phyloP scores from a whole-genome alignment of 495 filamentous ascomycete species.

The Corynascus novoguineensis region DNA sequence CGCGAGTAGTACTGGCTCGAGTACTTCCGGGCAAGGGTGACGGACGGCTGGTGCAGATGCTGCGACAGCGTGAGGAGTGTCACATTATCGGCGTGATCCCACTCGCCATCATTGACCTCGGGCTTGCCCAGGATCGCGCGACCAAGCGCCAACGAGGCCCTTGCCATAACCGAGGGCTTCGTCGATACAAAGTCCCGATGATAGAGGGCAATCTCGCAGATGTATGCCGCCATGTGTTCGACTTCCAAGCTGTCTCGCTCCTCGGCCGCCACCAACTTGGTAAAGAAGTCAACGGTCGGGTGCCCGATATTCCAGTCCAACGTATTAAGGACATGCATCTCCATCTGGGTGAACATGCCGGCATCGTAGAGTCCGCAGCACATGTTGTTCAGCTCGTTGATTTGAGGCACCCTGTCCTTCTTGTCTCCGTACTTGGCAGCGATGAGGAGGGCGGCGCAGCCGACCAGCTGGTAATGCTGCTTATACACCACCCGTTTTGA shows the following conservation, averaged over 20 bases:
- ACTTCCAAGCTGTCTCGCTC: conserved; percentile 78
- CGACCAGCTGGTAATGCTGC: conserved; percentile 96
- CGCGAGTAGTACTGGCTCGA: conserved; percentile 71
- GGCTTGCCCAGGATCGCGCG: conserved; percentile 77
- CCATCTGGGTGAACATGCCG: conserved; percentile 99
- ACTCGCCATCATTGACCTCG: conserved; percentile 67
- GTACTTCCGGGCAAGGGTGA: conserved; percentile 83
- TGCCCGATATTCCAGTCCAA: conserved; percentile 93
- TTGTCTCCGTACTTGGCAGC: conserved; percentile 98
- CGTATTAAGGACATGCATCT: conserved; percentile 99
- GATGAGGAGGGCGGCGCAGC: conserved; percentile 92
- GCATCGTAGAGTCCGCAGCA: conserved; percentile 98
- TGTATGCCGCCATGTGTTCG: conserved; percentile 89
- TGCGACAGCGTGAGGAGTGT: conserved; percentile 79
- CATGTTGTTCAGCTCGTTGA: conserved; percentile 96
- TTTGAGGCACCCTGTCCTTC: conserved; percentile 93
- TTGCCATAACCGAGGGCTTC: conserved; percentile 82
- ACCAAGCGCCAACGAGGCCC: conserved; percentile 78
- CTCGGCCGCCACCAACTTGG: conserved; percentile 64
- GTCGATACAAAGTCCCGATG: conserved; percentile 93
- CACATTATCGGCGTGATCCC: conserved; percentile 76
- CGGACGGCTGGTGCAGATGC: conserved; percentile 79
- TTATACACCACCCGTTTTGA: conserved; percentile 98
- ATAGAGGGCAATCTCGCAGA: conserved; percentile 90
- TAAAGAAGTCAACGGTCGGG: conserved; percentile 89